Percentiles rank a stretch among this genome's conserved stretches.
Evolutionary conservation across 2,329 filamentous ascomycete genomes (phyloP).

Genomic region (Venturia nashicola): DNA sequence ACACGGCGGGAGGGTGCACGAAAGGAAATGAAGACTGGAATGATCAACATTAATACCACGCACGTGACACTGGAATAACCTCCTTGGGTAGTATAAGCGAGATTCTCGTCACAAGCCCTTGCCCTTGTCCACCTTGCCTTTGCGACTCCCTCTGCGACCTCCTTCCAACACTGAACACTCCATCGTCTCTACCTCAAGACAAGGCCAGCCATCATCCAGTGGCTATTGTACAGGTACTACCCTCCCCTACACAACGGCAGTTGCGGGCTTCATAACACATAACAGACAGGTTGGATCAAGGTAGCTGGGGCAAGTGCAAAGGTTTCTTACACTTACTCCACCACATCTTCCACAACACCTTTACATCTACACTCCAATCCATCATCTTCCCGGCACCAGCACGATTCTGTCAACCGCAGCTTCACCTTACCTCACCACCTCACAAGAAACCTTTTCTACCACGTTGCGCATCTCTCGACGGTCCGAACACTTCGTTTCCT

Average conservation of each 20-base stretch:
- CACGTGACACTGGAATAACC: not conserved
- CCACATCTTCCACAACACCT: not conserved
- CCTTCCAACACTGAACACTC: not conserved
- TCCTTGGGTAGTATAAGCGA: not conserved
- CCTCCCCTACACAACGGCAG: not conserved
- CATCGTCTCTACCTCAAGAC: not conserved
- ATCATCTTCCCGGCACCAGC: not conserved
- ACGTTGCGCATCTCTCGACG: not conserved
- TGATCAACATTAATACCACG: not conserved
- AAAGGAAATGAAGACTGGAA: not conserved
- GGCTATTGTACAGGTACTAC: too few relatives aligned
- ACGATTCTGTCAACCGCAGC: not conserved
- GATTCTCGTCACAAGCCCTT: not conserved
- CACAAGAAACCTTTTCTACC: not conserved
- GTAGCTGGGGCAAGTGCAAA: slow-evolving; percentile 1
- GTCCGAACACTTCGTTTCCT: not conserved
- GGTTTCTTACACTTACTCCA: not conserved
- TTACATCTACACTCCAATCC: not conserved
- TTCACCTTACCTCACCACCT: not conserved
- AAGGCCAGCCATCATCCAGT: not conserved
- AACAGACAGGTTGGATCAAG: not conserved
- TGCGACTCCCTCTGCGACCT: not conserved
- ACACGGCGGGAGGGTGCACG: not conserved
- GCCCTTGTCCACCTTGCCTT: not conserved
- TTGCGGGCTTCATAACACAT: not conserved